Base-by-base conservation (phyloP, 1,284 basidiomycete genomes). In the Rhodotorula mucilaginosa region DNA sequence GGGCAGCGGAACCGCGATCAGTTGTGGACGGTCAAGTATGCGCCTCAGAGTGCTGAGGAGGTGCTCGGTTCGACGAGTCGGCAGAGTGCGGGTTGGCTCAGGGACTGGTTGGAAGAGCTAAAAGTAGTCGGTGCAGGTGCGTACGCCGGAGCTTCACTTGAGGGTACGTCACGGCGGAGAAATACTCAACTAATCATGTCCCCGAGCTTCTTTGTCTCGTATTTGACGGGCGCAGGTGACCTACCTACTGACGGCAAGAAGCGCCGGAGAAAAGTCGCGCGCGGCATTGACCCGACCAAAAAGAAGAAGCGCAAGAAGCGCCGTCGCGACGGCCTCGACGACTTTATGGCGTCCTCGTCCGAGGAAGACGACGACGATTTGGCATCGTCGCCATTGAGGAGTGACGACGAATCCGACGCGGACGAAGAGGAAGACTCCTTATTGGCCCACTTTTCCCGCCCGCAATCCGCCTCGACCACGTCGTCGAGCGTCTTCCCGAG, bases 101-200 rank as follows among this genome's bases (percentile, higher is more conserved):
- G 89, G 49, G 88, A 91, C 68, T 97, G 94, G 94, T 84, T 97
- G 64, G 81, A 82, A 44, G 87, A 89, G 23, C 83, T 90, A 15
- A 87, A 87, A 67, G 80, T 96, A 8, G 86, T 87, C 26, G 82
- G 63, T 3, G 49, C 87, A 19, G 84, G 84, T 61, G 21, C 46
- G 61, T 60, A 29, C 7, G 56, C 13, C 57, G 29, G 26, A 31
- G 13, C 15, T 34, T 19, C 57, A 34, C 34, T 34, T 8, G 8
- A 34, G 34, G 34, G 52, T 6, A 4, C 8, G 13, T 5, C 39
- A 18, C 58, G 58, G 44, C 16, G 34, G 21, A n/a, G 58, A 15
- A 8, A 39, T 59, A 21, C 57, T 19, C 58, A 8, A 21, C 39
- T 44, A 10, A 44, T 10, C 39, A 44, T 44, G 39, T 13, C 39